A percentile compares a stretch with the other conserved stretches of the same genome.
Evolutionary conservation across 768 basidiomycete genomes (phyloP).

Genomic region (Leccinum longicurvipes): DNA sequence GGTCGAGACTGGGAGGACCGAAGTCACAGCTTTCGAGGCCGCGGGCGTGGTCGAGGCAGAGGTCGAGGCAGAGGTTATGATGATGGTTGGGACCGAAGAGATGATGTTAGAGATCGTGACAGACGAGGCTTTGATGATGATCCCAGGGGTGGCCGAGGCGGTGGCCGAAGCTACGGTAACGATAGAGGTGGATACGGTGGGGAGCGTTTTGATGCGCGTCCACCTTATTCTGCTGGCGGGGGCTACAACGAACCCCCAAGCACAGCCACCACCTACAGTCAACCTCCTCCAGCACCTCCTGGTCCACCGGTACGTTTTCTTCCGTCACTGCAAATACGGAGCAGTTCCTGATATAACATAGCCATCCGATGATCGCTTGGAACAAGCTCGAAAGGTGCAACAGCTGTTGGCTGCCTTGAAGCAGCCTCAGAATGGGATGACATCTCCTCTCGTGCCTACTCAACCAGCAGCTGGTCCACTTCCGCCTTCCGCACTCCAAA

Average conservation of each 20-base stretch:
- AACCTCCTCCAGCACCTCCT: constrained; percentile 17
- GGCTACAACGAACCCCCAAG: constrained; percentile 27
- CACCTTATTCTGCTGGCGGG: constrained; percentile 29
- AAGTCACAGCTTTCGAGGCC: constrained; percentile 38
- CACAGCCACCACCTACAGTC: constrained; percentile 22
- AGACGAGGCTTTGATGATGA: constrained; percentile 36
- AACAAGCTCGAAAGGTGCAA: constrained; percentile 85
- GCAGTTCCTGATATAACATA: constrained; percentile 2
- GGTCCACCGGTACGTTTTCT: constrained; percentile 31
- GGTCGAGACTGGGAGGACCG: constrained; percentile 48
- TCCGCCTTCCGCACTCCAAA: constrained; percentile 32
- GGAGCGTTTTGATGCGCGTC: constrained; percentile 43
- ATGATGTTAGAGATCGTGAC: constrained; percentile 41
- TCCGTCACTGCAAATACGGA: background rate
- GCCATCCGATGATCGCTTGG: constrained; percentile 68
- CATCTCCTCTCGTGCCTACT: constrained; percentile 13
- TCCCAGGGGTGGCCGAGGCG: constrained; percentile 33
- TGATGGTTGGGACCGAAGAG: constrained; percentile 45
- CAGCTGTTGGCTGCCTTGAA: constrained; percentile 80
- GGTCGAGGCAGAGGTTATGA: constrained; percentile 36
- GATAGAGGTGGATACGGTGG: constrained; percentile 42
- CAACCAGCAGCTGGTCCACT: constrained; percentile 34
- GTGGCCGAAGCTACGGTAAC: constrained; percentile 36
- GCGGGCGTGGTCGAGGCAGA: constrained; percentile 37
- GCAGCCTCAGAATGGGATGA: constrained; percentile 48